Base-by-base conservation (phyloP, 495 filamentous ascomycete genomes). In the Aspergillus haitiensis region DNA sequence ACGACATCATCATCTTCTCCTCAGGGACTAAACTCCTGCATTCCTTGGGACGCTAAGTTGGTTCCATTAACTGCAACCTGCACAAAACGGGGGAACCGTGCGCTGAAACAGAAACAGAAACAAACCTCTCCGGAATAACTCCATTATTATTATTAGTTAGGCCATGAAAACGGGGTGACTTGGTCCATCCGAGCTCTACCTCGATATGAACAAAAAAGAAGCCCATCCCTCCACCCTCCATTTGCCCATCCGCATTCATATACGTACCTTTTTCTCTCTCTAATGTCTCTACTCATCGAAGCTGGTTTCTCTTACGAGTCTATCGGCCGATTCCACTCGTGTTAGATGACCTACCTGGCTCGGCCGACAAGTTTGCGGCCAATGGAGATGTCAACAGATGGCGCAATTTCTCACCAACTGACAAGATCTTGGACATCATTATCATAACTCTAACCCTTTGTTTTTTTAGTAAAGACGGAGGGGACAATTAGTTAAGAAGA, bases 311-410 rank as follows among this genome's bases (percentile, higher is more conserved):
- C 46, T 56, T 42, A 57, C 53, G 55, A 60, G 35, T 32, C 32
- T 68, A 60, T 72, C 69, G 68, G 71, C 70, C 70, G 72, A 73
- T 51, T 67, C 16, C 47, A 54, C 35, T 51, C 56, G 21, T n/a
- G n/a, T n/a, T n/a, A 47, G 52, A 61, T 21, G 35, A 48, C 34
- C 52, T 59, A 48, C 34, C 52, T 59, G 37, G 70, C 53, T 70
- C 70, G 69, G 69, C 69, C 66, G 69, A 69, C 57, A 64, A 64
- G 63, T 44, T 52, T 50, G 60, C 61, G 63, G 50, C 73, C 73
- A 76, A 76, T 76, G 52, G 69, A 66, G 59, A 61, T 57, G 35
- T 36, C 34, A 42, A 47, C 34, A 47, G 67, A 76, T 76, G 73
- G 70, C 73, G 65, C 62, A 68, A 68, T 68, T 59, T 27, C 47